Evolutionary conservation across 179 eudicot genomes (phyloP).

Genomic region (Beta lomatogona): DNA sequence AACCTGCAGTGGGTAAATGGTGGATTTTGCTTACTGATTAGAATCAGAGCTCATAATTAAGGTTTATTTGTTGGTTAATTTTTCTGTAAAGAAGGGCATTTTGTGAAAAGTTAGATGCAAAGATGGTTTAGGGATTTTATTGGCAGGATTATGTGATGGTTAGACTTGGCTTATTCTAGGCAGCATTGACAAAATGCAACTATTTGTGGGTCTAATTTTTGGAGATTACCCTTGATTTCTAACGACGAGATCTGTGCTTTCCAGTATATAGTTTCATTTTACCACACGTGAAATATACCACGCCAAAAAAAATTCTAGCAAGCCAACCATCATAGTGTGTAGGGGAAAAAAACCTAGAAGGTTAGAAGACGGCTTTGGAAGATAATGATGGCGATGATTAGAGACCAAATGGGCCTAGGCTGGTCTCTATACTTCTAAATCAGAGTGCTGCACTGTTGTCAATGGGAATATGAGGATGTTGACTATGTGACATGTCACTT

Average conservation of each 20-base stretch:
- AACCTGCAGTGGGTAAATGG: neutral
- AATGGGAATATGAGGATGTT: neutral
- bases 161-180: neutral
- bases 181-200: neutral
- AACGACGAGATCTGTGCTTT: neutral
- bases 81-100: neutral
- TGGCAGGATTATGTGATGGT: neutral
- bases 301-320: neutral
- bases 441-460: neutral
- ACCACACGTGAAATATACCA: neutral
- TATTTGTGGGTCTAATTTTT: neutral
- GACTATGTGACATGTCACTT: neutral
- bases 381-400: neutral
- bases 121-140: neutral
- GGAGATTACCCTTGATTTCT: neutral
- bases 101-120: neutral
- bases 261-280: neutral
- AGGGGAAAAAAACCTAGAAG: neutral
- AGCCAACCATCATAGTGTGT: neutral
- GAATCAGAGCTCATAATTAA: neutral
- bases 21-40: no score
- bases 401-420: neutral
- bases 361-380: neutral
- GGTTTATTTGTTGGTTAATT: no score
- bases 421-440: neutral